Conservation (phyloP, 805 yeast genomes). For the Blastobotrys americana region DNA sequence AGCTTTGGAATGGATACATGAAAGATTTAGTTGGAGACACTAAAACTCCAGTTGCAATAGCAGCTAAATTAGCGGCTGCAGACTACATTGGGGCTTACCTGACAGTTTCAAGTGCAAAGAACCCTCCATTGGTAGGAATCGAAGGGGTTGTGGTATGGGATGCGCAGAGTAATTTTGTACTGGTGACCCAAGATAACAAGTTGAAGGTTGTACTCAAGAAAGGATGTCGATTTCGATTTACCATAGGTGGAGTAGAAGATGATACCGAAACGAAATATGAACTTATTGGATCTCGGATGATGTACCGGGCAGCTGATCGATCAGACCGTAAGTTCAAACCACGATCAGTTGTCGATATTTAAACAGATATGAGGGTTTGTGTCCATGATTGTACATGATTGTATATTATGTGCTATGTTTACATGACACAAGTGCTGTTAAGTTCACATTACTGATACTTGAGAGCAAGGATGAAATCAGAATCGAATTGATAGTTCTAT, state of each 20-base stretch:
- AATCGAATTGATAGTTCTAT: too few relatives aligned
- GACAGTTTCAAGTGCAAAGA: conserved; percentile 50
- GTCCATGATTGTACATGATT: too few relatives aligned
- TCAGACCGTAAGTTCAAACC: conserved; percentile 79
- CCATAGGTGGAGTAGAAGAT: conserved; percentile 27
- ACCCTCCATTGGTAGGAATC: conserved; percentile 50
- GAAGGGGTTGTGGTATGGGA: conserved; percentile 82
- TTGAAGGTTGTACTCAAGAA: conserved; percentile 59
- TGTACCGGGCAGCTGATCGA: conserved; percentile 69
- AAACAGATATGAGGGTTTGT: too few relatives aligned
- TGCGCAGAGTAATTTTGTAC: conserved; percentile 60
- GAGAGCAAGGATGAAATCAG: too few relatives aligned
- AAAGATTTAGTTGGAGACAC: conserved; percentile 39
- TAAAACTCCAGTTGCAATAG: conserved; percentile 6
- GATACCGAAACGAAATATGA: conserved; percentile 46
- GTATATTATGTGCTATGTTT: too few relatives aligned
- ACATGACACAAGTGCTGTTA: too few relatives aligned
- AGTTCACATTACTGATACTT: too few relatives aligned
- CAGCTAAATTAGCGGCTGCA: conserved; percentile 52
- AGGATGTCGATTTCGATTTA: conserved; percentile 56
- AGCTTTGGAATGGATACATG: conserved; percentile 70
- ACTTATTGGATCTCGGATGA: conserved; percentile 72
- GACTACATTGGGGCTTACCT: conserved; percentile 76
- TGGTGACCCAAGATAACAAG: conserved; percentile 55
- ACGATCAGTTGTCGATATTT: conserved; percentile 59